Conservation (phyloP, 2,329 filamentous ascomycete genomes). For the Verticillium longisporum region DNA sequence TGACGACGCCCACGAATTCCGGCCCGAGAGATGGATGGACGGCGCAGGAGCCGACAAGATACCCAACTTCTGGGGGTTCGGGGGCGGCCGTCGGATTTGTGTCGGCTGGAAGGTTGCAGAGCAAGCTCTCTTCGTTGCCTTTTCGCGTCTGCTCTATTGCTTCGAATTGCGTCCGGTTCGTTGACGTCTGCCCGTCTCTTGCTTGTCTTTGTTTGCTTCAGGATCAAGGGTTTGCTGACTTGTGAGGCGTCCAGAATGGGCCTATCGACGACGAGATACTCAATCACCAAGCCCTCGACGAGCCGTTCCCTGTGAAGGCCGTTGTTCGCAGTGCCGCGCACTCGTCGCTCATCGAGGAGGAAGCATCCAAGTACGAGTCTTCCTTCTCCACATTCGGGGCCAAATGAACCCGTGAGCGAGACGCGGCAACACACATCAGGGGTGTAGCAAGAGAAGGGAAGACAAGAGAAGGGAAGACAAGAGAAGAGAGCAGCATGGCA, state of each 20-base stretch:
- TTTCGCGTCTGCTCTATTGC: constrained; percentile 16
- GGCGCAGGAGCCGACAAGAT: constrained; percentile 26
- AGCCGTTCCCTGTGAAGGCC: constrained; percentile 12
- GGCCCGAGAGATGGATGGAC: constrained; percentile 17
- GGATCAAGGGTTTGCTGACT: background rate
- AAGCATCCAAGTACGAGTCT: background rate
- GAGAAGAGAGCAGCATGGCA: no score
- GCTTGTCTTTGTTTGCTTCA: background rate
- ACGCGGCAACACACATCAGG: background rate
- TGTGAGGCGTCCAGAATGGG: constrained; percentile 4
- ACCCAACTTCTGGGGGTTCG: constrained; percentile 18
- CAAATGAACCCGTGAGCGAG: background rate
- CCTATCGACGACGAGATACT: constrained; percentile 7
- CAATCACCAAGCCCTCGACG: constrained; percentile 5
- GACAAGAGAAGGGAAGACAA: no score
- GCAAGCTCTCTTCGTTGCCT: constrained; percentile 15
- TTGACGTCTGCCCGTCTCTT: background rate
- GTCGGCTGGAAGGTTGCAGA: constrained; percentile 17
- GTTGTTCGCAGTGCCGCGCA: constrained; percentile 6
- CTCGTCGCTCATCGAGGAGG: constrained; percentile 3
- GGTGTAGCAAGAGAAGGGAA: no score
- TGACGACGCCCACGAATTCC: background rate
- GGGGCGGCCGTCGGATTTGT: constrained; percentile 15
- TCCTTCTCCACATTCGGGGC: constrained; percentile 1
- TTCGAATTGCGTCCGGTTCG: constrained; percentile 10